A percentile compares a stretch with the other conserved stretches of the same genome.
Conservation (phyloP, 768 basidiomycete genomes). For the Hemileccinum rubropunctum region DNA sequence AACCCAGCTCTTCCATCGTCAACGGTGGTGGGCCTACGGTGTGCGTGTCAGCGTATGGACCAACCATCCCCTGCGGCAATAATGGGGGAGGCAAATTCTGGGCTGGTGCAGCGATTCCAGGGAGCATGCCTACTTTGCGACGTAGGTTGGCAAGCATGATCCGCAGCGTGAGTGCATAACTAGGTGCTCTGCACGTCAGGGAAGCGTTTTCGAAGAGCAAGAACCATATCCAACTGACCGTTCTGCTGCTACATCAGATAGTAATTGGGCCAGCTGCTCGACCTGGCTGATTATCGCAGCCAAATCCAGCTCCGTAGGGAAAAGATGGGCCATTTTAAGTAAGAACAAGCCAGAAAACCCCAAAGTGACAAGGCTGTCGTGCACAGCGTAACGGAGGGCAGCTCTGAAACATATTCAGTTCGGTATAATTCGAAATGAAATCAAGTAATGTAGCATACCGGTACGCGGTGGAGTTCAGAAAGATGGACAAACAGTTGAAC, state of each 20-base stretch:
- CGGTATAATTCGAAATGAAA: neutral
- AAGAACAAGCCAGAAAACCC: conserved; percentile 91
- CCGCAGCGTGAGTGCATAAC: conserved; percentile 86
- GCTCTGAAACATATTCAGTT: conserved; percentile 45
- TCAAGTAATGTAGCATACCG: conserved; percentile 46
- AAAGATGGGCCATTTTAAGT: conserved; percentile 92
- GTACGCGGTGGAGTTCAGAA: conserved; percentile 77
- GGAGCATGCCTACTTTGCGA: conserved; percentile 74
- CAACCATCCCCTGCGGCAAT: conserved; percentile 57
- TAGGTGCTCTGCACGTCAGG: conserved; percentile 28
- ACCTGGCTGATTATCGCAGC: conserved; percentile 77
- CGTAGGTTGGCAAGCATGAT: conserved; percentile 93
- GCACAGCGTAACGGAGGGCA: conserved; percentile 89
- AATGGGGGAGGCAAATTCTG: conserved; percentile 52
- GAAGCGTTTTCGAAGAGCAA: neutral
- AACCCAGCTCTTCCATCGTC: conserved; percentile 84
- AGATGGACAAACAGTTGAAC: conserved; percentile 78
- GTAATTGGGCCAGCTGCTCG: conserved; percentile 84
- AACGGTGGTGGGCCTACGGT: conserved; percentile 55
- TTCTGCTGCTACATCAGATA: conserved; percentile 93
- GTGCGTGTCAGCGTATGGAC: conserved; percentile 53
- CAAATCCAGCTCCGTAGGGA: conserved; percentile 82
- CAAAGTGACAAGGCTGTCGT: conserved; percentile 88
- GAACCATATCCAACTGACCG: conserved; percentile 42
- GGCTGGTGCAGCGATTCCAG: conserved; percentile 45